Percentiles rank a stretch among this genome's conserved stretches.
phyloP scores from a whole-genome alignment of 768 basidiomycete genomes.

The Cystobasidium onofrii region DNA sequence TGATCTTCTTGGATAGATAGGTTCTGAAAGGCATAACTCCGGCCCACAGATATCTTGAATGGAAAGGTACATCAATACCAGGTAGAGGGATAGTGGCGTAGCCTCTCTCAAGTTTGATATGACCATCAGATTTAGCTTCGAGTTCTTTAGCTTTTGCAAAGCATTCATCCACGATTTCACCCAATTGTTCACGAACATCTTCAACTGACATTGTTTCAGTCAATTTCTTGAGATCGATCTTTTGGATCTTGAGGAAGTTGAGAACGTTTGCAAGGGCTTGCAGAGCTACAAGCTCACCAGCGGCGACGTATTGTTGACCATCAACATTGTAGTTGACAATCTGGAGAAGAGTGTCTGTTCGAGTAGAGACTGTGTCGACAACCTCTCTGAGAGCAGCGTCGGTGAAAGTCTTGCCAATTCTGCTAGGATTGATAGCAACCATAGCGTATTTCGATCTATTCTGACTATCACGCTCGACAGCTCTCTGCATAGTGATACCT shows the following conservation, averaged over 20 bases:
- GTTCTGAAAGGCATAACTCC: conserved; percentile 41
- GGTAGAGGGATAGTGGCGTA: conserved; percentile 82
- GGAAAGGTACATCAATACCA: conserved; percentile 87
- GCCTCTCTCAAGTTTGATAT: conserved; percentile 90
- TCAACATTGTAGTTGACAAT: conserved; percentile 87
- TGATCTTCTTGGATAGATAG: conserved; percentile 93
- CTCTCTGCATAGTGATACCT: conserved; percentile 99
- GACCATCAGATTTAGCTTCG: conserved; percentile 67
- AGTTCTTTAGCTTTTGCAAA: conserved; percentile 66
- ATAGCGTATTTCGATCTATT: conserved; percentile 96
- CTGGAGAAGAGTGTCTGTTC: conserved; percentile 75
- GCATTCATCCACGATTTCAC: conserved; percentile 78
- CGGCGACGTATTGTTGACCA: conserved; percentile 99
- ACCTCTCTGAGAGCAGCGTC: conserved; percentile 95
- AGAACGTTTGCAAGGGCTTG: conserved; percentile 73
- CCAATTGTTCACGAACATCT: conserved; percentile 91
- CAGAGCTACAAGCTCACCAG: conserved; percentile 85
- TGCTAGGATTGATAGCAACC: conserved; percentile 97
- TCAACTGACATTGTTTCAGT: conserved; percentile 80
- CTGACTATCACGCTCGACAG: conserved; percentile 86
- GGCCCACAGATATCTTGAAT: conserved; percentile 97
- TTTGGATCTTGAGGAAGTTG: conserved; percentile 92
- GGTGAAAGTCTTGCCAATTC: conserved; percentile 86
- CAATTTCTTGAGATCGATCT: conserved; percentile 61
- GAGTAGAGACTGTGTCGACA: conserved; percentile 74